Evolutionary conservation across 495 filamentous ascomycete species (phyloP).

Genomic region (Oidiodendron maius): DNA sequence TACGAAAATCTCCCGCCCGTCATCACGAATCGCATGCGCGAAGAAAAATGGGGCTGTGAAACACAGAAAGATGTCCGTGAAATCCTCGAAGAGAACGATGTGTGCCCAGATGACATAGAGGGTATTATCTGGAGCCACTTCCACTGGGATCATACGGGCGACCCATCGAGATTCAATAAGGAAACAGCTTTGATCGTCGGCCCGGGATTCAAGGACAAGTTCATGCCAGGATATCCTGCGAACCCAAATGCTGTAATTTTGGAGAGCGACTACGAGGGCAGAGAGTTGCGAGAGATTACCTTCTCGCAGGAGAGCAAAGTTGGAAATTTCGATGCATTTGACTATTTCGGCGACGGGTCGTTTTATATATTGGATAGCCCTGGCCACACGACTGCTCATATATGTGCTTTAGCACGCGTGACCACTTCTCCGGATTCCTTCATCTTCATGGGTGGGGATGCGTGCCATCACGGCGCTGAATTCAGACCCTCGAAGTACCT

Average conservation of each 20-base stretch:
- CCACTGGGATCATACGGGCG: conserved; percentile 57
- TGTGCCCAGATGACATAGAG: conserved; percentile 41
- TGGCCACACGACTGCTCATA: conserved; percentile 46
- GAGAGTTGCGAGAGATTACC: conserved; percentile 28
- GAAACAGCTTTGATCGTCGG: conserved; percentile 46
- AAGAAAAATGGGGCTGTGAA: conserved; percentile 32
- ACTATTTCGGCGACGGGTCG: conserved; percentile 52
- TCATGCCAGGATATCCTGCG: conserved; percentile 39
- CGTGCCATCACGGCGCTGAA: conserved; percentile 41
- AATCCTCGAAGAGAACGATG: conserved; percentile 33
- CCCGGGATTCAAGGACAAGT: conserved; percentile 41
- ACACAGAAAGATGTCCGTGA: conserved; percentile 36
- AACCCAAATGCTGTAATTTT: conserved; percentile 32
- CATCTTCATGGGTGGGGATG: conserved; percentile 48
- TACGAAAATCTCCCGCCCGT: conserved; percentile 36
- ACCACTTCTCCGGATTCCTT: conserved; percentile 39
- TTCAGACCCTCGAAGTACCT: conserved; percentile 37
- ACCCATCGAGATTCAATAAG: conserved; percentile 41
- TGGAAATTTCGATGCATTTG: conserved; percentile 41
- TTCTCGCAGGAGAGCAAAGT: conserved; percentile 28
- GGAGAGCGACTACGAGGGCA: conserved; percentile 32
- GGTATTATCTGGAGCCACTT: conserved; percentile 53
- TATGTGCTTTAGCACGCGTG: conserved; percentile 41
- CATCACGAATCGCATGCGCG: conserved; percentile 31
- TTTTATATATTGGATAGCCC: conserved; percentile 48